Evolutionary conservation across 2,329 filamentous ascomycete species (phyloP), one percentile per base, ranked within the genome.

Genomic region (Nemania diffusa): DNA sequence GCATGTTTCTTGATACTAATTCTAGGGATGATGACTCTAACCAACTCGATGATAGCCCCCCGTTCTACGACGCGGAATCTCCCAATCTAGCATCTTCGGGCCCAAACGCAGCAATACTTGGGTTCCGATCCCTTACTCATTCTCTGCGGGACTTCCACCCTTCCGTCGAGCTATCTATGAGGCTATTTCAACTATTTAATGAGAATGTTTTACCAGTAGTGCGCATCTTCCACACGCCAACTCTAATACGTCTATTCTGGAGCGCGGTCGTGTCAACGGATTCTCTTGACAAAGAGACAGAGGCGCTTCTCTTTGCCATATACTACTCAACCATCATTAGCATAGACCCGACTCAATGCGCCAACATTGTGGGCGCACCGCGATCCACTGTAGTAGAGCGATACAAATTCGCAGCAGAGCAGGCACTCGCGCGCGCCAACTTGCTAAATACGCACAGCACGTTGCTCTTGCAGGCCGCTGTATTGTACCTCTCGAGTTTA

Each of bases 371-470:
- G 42, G 85, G 85, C 11, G 83, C 87, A 75, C 83, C 86, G 34
- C 84, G 87, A 62, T 71, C 79, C 6, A 71, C 78, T 1, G 74
- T 85, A 6, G 78, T 89, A 27, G 80, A 79, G 52, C 84, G 84
- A 56, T 91, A 90, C 74, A 85, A 88, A 8, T 89, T 90, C 73
- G 88, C 84, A 1, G 78, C 88, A 2, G 88, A 91, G 73, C 89
- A 91, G 73, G 87, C 87, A 1, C 79, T 91, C 51, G 86, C 89
- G 3, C 83, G 86, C 57, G 88, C 89, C 7, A 86, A 88, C 68
- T 85, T 91, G 57, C 75, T 92, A 1, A 87, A 84, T 63, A 89
- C 87, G 7, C 86, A 89, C 64, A 89, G 89, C 73, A 79, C 88
- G 22, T 80, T 88, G 42, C 84, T 90, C 9, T 78, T 91, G 17